A percentile compares a stretch with the other conserved stretches of the same genome.
Evolutionary conservation across 495 filamentous ascomycete genomes (phyloP).

Genomic region (Talaromyces stipitatus): DNA sequence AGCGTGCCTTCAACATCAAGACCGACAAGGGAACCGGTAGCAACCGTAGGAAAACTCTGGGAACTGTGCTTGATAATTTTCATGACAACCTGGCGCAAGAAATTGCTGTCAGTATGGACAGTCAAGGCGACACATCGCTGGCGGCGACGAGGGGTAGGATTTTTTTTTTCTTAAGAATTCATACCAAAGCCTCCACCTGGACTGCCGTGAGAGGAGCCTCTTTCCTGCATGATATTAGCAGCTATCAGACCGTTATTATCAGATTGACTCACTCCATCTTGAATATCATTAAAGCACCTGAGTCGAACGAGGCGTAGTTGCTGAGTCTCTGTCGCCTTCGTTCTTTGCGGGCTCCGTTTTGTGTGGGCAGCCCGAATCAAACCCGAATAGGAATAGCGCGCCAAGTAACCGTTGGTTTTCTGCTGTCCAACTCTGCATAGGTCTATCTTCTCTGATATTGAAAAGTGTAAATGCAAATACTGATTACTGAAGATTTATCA

Average conservation of each 20-base stretch:
- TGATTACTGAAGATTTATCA: not conserved
- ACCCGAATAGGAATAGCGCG: constrained; percentile 18
- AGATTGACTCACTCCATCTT: constrained; percentile 36
- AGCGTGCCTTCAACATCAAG: constrained; percentile 81
- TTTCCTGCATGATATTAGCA: constrained; percentile 28
- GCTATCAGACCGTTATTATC: not conserved
- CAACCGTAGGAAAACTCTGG: constrained; percentile 76
- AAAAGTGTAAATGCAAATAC: not conserved
- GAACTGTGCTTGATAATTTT: constrained; percentile 94
- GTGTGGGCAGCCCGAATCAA: constrained; percentile 35
- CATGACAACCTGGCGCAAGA: constrained; percentile 69
- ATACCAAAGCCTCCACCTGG: constrained; percentile 79
- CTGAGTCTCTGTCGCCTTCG: constrained; percentile 1
- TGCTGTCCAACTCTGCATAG: not conserved
- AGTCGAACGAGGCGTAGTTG: not conserved
- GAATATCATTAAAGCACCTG: constrained; percentile 15
- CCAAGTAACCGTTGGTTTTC: constrained; percentile 11
- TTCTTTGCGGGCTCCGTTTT: constrained; percentile 21
- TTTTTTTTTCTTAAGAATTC: constrained; percentile 7
- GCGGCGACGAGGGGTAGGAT: constrained; percentile 25
- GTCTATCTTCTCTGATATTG: not conserved
- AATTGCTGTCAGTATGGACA: constrained; percentile 9
- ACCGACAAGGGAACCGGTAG: constrained; percentile 84
- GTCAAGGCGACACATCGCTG: constrained; percentile 9
- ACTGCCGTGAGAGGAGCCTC: constrained; percentile 65